Conservation (phyloP, 495 filamentous ascomycete genomes). For the Xylaria nigripes region DNA sequence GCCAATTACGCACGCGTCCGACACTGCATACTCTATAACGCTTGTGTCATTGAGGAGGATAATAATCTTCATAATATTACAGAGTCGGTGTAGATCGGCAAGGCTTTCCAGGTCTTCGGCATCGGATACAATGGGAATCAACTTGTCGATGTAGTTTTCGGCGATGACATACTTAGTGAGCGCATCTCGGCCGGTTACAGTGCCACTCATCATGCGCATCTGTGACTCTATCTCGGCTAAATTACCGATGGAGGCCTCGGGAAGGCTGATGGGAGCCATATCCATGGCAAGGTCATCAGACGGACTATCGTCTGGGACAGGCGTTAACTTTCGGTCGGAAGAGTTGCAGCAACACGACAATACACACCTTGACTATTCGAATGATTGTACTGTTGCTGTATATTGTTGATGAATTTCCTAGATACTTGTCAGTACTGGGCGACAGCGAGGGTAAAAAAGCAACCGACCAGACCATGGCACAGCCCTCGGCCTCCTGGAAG, state of each 20-base stretch:
- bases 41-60: conserved; percentile 88
- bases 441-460: conserved; percentile 15
- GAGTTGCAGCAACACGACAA: conserved; percentile 1
- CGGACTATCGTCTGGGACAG: conserved; percentile 68
- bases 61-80: conserved; percentile 96
- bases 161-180: conserved; percentile 76
- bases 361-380: conserved; percentile 21
- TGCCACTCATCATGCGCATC: conserved; percentile 67
- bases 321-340: neutral
- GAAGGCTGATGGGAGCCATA: conserved; percentile 58
- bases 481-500: conserved; percentile 96
- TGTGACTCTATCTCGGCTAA: conserved; percentile 73
- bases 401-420: conserved; percentile 85
- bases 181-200: conserved; percentile 73
- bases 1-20: conserved; percentile 78
- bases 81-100: conserved; percentile 76
- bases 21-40: conserved; percentile 89
- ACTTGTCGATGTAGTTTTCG: conserved; percentile 79
- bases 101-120: conserved; percentile 90
- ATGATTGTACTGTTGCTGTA: conserved; percentile 53
- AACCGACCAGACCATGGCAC: conserved; percentile 76
- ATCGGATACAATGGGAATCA: conserved; percentile 73
- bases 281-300: conserved; percentile 78
- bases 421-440: neutral
- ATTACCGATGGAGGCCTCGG: conserved; percentile 67